A percentile compares a stretch with the other conserved stretches of the same genome.
phyloP scores from a whole-genome alignment of 495 filamentous ascomycete species.

The Tuber borchii region DNA sequence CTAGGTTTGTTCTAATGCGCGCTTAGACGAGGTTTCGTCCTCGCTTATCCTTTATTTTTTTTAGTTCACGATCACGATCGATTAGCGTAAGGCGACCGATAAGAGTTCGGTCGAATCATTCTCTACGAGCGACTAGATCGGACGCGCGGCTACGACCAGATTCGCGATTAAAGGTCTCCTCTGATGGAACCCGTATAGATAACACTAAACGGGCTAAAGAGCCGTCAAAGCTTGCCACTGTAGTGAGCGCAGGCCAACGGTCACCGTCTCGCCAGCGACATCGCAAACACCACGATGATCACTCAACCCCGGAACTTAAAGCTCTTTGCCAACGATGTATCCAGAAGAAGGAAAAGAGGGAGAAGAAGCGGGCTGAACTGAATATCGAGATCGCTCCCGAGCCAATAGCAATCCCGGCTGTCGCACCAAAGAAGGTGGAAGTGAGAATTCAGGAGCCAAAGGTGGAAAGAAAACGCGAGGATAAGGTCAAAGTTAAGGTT shows the following conservation, averaged over 20 bases:
- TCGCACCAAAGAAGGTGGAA: conserved; percentile 16
- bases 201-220: conserved; percentile 26
- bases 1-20: neutral
- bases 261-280: conserved; percentile 29
- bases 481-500: conserved; percentile 16
- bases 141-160: neutral
- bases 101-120: neutral
- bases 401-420: conserved; percentile 10
- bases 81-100: neutral
- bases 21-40: neutral
- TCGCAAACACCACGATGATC: conserved; percentile 36
- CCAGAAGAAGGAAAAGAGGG: conserved; percentile 29
- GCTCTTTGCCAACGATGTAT: conserved; percentile 33
- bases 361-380: conserved; percentile 21
- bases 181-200: conserved; percentile 22
- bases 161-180: neutral
- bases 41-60: neutral
- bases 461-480: conserved; percentile 11
- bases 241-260: neutral
- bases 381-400: conserved; percentile 28
- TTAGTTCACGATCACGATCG: conserved; percentile 2
- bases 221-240: neutral
- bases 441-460: conserved; percentile 13
- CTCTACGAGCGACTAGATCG: neutral
- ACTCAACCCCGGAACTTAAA: conserved; percentile 35